Conservation (phyloP, 148 eudicot species). For the Vaccinium darrowii region DNA sequence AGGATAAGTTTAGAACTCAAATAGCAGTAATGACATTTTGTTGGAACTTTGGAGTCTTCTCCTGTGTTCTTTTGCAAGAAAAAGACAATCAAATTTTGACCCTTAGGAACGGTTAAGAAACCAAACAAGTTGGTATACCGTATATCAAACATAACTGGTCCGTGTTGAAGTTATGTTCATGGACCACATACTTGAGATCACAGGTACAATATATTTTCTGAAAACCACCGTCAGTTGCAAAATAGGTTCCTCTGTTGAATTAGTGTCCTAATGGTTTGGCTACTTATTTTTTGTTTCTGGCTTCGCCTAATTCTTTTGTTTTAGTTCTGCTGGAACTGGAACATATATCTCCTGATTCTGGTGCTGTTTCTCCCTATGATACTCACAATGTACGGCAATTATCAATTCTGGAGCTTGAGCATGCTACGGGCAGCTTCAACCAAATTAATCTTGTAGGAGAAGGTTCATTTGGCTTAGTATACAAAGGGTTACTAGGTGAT, state of each 20-base stretch:
- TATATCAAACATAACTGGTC: background rate
- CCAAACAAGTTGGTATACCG: background rate
- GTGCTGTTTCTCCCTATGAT: slow-evolving; percentile 21
- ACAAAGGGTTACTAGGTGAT: slow-evolving; percentile 26
- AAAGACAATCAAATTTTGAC: background rate
- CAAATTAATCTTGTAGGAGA: slow-evolving; percentile 16
- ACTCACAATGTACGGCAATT: slow-evolving; percentile 11
- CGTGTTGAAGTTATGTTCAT: background rate
- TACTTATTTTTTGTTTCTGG: background rate
- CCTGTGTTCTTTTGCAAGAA: background rate
- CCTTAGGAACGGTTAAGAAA: background rate
- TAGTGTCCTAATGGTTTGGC: background rate
- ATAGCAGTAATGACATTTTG: background rate
- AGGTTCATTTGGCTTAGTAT: slow-evolving; percentile 22
- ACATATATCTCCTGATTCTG: background rate
- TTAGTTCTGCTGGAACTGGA: slow-evolving; percentile 16
- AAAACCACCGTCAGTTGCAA: background rate
- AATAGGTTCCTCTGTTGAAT: background rate
- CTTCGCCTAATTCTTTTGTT: slow-evolving; percentile 1
- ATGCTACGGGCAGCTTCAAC: slow-evolving; percentile 21
- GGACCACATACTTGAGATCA: background rate
- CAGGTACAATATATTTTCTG: background rate
- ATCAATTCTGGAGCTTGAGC: slow-evolving; percentile 19
- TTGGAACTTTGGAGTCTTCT: background rate
- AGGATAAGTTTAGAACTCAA: background rate